A percentile compares a stretch with the other conserved stretches of the same genome.
phyloP scores from a whole-genome alignment of 176 grass and related monocot genomes.

The Phragmites australis region DNA sequence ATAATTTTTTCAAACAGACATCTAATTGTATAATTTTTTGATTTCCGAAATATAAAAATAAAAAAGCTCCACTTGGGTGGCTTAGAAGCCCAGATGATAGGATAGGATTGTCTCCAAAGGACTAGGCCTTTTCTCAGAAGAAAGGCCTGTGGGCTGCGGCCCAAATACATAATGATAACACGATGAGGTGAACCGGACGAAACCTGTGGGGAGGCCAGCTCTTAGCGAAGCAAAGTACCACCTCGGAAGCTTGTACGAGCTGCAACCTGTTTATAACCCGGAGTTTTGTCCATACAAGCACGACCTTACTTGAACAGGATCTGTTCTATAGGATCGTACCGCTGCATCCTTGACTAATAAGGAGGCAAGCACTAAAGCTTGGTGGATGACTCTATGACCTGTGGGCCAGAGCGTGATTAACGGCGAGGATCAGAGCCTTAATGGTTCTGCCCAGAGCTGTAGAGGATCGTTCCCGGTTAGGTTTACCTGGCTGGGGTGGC shows the following conservation, averaged over 20 bases:
- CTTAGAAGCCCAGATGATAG: no score
- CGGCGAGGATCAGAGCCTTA: neutral
- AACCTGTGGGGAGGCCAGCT: neutral
- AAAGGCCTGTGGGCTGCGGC: neutral
- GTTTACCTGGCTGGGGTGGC: constrained; percentile 18
- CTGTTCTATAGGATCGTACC: constrained; percentile 56
- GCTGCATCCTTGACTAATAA: constrained; percentile 49
- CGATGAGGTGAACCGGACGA: neutral
- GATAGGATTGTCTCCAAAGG: no score
- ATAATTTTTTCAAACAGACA: no score
- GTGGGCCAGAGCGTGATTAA: constrained; percentile 58
- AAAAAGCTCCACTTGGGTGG: no score
- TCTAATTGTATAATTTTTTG: no score
- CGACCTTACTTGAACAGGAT: constrained; percentile 69
- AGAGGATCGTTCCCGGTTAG: constrained; percentile 42
- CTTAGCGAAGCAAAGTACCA: neutral
- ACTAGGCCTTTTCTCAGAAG: no score
- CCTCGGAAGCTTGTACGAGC: neutral
- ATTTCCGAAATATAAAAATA: no score
- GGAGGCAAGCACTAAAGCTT: constrained; percentile 43
- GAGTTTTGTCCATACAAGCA: neutral
- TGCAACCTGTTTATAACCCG: accelerated
- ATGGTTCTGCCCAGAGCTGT: neutral
- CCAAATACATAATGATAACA: neutral
- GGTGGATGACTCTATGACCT: constrained; percentile 43